Evolutionary conservation across 169 alveolate species (phyloP).

Genomic region (Plasmodium inui): DNA sequence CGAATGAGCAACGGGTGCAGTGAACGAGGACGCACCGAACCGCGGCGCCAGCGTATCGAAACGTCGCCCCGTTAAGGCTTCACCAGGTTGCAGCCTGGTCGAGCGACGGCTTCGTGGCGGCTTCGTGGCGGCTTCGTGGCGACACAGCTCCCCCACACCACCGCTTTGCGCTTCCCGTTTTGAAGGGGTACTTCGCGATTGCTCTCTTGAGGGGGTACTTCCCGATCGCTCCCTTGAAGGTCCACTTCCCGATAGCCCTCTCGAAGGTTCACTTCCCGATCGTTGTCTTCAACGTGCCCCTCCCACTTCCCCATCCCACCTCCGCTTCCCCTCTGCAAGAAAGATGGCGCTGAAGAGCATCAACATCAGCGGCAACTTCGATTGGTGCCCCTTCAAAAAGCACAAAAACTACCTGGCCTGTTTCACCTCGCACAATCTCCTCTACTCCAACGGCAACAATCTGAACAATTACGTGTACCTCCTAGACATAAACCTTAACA

Average conservation of each 20-base stretch:
- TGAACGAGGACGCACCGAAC: neutral
- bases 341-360: conserved; percentile 73
- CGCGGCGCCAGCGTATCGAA: neutral
- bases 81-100: neutral
- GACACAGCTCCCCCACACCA: neutral
- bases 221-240: too few species aligned
- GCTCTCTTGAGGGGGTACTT: too few species aligned
- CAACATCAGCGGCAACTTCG: conserved; percentile 67
- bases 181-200: neutral
- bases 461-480: conserved; percentile 57
- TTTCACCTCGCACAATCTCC: conserved; percentile 50
- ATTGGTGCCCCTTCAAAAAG: conserved; percentile 76
- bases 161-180: neutral
- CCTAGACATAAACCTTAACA: conserved; percentile 61
- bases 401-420: conserved; percentile 59
- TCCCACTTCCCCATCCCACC: neutral
- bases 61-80: neutral
- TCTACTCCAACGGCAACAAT: conserved; percentile 50
- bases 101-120: neutral
- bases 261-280: too few species aligned
- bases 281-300: too few species aligned
- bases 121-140: neutral
- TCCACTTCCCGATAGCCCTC: too few species aligned
- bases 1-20: neutral
- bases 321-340: neutral